Evolutionary conservation across 805 yeast species (phyloP).

Genomic region (Zygoascus biomembranicola): DNA sequence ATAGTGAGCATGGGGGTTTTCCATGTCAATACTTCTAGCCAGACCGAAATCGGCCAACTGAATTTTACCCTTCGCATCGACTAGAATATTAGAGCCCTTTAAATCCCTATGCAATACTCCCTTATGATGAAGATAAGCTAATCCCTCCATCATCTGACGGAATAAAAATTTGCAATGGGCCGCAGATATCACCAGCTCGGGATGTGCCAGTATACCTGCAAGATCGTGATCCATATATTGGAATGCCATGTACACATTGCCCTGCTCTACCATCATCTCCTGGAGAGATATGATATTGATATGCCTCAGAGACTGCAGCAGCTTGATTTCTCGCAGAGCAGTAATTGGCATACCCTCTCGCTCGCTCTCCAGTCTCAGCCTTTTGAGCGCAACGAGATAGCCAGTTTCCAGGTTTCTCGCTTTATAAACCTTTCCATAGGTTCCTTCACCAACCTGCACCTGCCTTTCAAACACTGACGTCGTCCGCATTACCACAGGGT

Average conservation of each 20-base stretch:
- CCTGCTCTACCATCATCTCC: slow-evolving; percentile 82
- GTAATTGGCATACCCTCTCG: slow-evolving; percentile 95
- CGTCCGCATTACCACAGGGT: slow-evolving; percentile 7
- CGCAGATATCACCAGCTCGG: slow-evolving; percentile 50
- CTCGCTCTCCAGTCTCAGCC: slow-evolving; percentile 75
- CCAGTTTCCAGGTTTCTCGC: slow-evolving; percentile 65
- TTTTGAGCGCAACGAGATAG: slow-evolving; percentile 76
- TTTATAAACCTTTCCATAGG: slow-evolving; percentile 93
- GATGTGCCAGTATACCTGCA: slow-evolving; percentile 77
- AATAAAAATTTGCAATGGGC: slow-evolving; percentile 74
- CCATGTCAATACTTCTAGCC: slow-evolving; percentile 42
- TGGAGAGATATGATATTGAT: slow-evolving; percentile 69
- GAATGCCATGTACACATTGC: slow-evolving; percentile 77
- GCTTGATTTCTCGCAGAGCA: slow-evolving; percentile 82
- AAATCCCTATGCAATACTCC: slow-evolving; percentile 78
- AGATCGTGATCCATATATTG: slow-evolving; percentile 92
- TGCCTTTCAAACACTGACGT: slow-evolving; percentile 53
- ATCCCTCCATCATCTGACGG: slow-evolving; percentile 67
- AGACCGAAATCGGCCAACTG: slow-evolving; percentile 95
- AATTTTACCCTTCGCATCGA: slow-evolving; percentile 63
- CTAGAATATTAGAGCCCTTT: slow-evolving; percentile 84
- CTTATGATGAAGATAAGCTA: slow-evolving; percentile 65
- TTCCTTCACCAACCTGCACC: slow-evolving; percentile 96
- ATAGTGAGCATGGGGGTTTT: slow-evolving; percentile 54
- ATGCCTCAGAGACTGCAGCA: slow-evolving; percentile 77